phyloP scores from a whole-genome alignment of 2,329 filamentous ascomycete species.

The Penicillium glabrum region DNA sequence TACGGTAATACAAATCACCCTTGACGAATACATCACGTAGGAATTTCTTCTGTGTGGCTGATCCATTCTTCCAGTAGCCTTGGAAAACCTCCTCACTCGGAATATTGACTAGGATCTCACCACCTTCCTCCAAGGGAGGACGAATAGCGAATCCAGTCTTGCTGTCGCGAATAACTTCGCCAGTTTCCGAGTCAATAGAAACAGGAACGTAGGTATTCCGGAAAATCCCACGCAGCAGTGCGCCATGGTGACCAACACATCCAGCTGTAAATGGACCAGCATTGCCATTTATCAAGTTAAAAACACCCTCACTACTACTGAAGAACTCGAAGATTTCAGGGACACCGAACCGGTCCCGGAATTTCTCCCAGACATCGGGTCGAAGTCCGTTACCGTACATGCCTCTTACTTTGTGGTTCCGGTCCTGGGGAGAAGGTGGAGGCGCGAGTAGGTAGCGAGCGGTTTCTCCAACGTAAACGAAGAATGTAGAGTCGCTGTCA shows the following conservation, averaged over 20 bases:
- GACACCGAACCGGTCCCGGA: constrained; percentile 55
- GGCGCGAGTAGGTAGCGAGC: constrained; percentile 70
- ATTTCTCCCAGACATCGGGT: constrained; percentile 51
- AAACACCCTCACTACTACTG: constrained; percentile 72
- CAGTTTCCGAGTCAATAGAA: constrained; percentile 66
- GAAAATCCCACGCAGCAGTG: constrained; percentile 55
- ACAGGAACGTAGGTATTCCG: constrained; percentile 64
- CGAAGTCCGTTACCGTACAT: constrained; percentile 52
- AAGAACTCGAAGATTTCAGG: constrained; percentile 70
- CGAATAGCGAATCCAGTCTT: constrained; percentile 67
- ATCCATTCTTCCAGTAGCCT: constrained; percentile 69
- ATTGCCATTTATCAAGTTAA: constrained; percentile 61
- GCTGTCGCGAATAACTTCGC: constrained; percentile 64
- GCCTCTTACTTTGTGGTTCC: constrained; percentile 45
- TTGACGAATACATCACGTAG: constrained; percentile 63
- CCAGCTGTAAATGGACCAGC: constrained; percentile 63
- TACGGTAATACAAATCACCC: constrained; percentile 68
- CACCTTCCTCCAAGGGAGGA: constrained; percentile 64
- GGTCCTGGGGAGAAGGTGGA: constrained; percentile 51
- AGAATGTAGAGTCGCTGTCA: constrained; percentile 66
- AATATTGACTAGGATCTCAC: constrained; percentile 71
- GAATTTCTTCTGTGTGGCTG: constrained; percentile 67
- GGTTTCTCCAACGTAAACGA: constrained; percentile 77
- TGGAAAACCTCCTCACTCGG: constrained; percentile 60
- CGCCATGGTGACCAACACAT: constrained; percentile 70